phyloP scores from a whole-genome alignment of 495 filamentous ascomycete species.

The Trichoderma gamsii region DNA sequence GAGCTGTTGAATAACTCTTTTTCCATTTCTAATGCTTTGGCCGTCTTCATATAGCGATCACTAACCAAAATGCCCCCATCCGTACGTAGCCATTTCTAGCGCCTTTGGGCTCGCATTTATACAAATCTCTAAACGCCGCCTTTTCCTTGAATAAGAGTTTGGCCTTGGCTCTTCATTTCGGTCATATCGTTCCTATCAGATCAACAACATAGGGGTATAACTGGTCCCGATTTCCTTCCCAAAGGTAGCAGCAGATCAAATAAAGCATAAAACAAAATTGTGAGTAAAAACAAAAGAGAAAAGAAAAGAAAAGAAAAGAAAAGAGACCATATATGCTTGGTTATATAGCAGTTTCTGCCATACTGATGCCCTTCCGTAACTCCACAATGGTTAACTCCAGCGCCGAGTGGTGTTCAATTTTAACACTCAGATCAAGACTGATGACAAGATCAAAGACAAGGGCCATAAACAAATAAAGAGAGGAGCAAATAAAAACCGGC shows the following conservation, averaged over 20 bases:
- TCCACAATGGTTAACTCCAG: background rate
- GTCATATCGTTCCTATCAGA: conserved; percentile 9
- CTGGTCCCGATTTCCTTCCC: background rate
- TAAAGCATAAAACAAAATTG: background rate
- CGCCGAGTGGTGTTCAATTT: background rate
- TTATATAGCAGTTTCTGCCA: background rate
- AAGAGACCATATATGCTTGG: background rate
- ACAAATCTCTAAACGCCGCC: background rate
- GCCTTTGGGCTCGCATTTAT: background rate
- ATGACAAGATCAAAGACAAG: background rate
- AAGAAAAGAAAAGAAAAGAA: background rate
- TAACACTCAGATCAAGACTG: background rate
- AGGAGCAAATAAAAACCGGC: background rate
- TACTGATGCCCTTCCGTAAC: background rate
- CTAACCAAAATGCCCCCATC: background rate
- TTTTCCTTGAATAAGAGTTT: background rate
- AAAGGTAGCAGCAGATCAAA: background rate
- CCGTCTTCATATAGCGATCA: background rate
- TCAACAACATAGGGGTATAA: conserved; percentile 13
- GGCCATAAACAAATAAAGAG: background rate
- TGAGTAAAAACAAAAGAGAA: background rate
- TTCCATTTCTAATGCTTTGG: background rate
- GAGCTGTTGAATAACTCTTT: background rate
- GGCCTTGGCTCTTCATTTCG: conserved; percentile 1
- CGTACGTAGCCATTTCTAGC: background rate